These are phyloP conservation scores for Debaryomyces nepalensis DNA, from an alignment of 1,139 yeast species.

Conservation along the genomic window DNA sequence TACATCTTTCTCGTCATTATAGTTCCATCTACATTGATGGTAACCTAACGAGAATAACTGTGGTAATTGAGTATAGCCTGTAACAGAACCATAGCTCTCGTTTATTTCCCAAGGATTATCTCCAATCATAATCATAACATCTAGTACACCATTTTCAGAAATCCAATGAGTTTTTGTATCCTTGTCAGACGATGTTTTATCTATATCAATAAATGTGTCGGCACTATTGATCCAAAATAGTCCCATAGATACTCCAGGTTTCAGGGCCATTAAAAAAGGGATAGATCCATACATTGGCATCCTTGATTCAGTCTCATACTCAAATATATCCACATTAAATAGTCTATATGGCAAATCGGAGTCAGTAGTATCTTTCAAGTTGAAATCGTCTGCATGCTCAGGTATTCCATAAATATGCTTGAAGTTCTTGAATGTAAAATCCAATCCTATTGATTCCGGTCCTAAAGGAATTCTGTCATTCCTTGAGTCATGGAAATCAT, in stretches of 20 bases:
- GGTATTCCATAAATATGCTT: slow-evolving; percentile 86
- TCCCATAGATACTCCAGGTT: slow-evolving; percentile 65
- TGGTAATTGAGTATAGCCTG: slow-evolving; percentile 81
- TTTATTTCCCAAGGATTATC: slow-evolving; percentile 64
- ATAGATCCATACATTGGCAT: slow-evolving; percentile 95
- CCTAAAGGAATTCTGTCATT: slow-evolving; percentile 74
- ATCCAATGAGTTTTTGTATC: slow-evolving; percentile 80
- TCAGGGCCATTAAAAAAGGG: slow-evolving; percentile 80
- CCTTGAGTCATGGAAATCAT: slow-evolving; percentile 62
- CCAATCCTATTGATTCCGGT: slow-evolving; percentile 88
- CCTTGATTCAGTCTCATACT: slow-evolving; percentile 79
- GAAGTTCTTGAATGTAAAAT: slow-evolving; percentile 65
- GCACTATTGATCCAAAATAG: slow-evolving; percentile 93
- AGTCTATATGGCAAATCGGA: slow-evolving; percentile 74
- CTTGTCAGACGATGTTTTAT: slow-evolving; percentile 32
- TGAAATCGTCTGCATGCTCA: slow-evolving; percentile 86
- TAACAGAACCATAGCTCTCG: slow-evolving; percentile 65
- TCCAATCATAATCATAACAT: slow-evolving; percentile 71
- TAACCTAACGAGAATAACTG: slow-evolving; percentile 82
- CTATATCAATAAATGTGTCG: slow-evolving; percentile 85
- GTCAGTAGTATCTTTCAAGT: slow-evolving; percentile 67
- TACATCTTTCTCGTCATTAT: slow-evolving; percentile 85
- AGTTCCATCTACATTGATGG: slow-evolving; percentile 98
- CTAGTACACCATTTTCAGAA: slow-evolving; percentile 85
- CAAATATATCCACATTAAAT: slow-evolving; percentile 92